Evolutionary conservation across 2,329 filamentous ascomycete species (phyloP).

Genomic region (Exophiala mesophila): DNA sequence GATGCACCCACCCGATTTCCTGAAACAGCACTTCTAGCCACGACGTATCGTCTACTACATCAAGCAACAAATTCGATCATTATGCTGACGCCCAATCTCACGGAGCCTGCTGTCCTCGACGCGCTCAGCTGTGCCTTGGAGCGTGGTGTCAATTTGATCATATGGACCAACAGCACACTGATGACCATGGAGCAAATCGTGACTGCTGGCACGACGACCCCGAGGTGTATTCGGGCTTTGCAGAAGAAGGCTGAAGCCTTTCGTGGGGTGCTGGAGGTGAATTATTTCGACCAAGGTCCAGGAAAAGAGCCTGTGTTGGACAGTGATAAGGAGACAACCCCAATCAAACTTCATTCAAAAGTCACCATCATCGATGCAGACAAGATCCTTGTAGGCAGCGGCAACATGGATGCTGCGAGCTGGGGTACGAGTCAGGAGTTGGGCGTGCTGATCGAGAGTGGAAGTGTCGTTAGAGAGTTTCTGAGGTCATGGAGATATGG

Average conservation of each 20-base stretch:
- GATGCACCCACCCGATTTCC: conserved; percentile 45
- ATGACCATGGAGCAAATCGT: conserved; percentile 78
- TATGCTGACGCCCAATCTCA: conserved; percentile 75
- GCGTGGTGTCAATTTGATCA: conserved; percentile 62
- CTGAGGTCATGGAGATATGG: conserved; percentile 15
- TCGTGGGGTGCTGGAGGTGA: conserved; percentile 22
- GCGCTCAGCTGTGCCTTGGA: conserved; percentile 57
- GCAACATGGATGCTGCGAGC: conserved; percentile 78
- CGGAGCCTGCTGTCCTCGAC: conserved; percentile 58
- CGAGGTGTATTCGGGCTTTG: conserved; percentile 50
- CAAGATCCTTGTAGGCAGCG: conserved; percentile 67
- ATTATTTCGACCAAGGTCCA: conserved; percentile 18
- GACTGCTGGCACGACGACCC: conserved; percentile 70
- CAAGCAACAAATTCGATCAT: conserved; percentile 57
- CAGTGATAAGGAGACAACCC: conserved; percentile 4
- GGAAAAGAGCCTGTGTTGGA: conserved; percentile 10
- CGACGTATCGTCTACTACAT: conserved; percentile 57
- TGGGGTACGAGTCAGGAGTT: conserved; percentile 86
- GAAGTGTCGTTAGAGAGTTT: conserved; percentile 35
- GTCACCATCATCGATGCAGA: conserved; percentile 66
- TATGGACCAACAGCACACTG: conserved; percentile 64
- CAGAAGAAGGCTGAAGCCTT: conserved; percentile 26
- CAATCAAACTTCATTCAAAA: conserved; percentile 66
- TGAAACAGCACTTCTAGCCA: conserved; percentile 62
- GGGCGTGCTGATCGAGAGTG: conserved; percentile 56